These are phyloP conservation scores for Euphorbia pulcherrima DNA, from an alignment of 345 rosid species.

Conservation along the genomic window DNA sequence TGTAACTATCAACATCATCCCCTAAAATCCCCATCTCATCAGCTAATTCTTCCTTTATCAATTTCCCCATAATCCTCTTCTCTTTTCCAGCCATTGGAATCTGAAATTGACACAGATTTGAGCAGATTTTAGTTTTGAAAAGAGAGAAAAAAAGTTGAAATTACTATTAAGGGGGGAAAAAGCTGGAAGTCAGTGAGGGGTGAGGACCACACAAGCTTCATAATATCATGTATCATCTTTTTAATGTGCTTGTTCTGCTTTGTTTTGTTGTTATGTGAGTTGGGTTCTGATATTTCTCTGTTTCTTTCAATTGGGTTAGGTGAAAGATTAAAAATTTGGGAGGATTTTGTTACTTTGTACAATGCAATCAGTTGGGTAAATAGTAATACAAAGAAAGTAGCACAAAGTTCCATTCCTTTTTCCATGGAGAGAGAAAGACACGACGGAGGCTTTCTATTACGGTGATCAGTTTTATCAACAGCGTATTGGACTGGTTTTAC, in stretches of 20 bases:
- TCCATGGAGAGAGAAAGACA: neutral
- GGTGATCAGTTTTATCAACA: too few relatives aligned
- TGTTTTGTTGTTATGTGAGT: neutral
- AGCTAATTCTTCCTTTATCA: conserved; percentile 24
- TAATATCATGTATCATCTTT: neutral
- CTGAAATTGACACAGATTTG: neutral
- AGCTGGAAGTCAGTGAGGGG: conserved; percentile 15
- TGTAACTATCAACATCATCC: conserved; percentile 21
- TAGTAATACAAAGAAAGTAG: neutral
- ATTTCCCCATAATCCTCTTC: conserved; percentile 21
- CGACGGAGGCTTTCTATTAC: neutral
- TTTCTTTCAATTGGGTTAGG: conserved; percentile 7
- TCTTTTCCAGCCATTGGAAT: conserved; percentile 27
- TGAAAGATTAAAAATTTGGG: neutral
- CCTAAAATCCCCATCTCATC: conserved; percentile 16
- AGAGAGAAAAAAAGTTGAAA: neutral
- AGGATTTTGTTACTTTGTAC: neutral
- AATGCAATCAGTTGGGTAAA: neutral
- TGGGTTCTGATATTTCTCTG: conserved; percentile 10
- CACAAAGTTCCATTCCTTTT: neutral
- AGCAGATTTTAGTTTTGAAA: neutral
- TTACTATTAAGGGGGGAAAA: neutral
- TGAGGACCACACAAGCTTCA: conserved; percentile 43
- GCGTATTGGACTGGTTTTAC: too few relatives aligned
- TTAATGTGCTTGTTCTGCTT: neutral